phyloP scores from a whole-genome alignment of 2,329 filamentous ascomycete genomes.

The Xylaria polymorpha region DNA sequence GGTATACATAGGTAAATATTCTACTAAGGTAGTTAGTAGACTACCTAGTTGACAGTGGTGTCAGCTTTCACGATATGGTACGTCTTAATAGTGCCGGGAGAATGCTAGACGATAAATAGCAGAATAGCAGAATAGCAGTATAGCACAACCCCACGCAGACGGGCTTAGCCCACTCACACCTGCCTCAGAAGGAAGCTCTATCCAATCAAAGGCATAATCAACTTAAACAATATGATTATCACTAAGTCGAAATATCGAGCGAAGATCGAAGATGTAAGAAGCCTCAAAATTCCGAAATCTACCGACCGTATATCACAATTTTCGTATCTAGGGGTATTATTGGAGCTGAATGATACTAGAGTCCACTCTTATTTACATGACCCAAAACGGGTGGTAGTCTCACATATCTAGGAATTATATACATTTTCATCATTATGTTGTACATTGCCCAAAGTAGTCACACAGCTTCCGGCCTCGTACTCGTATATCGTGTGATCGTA shows the following conservation, averaged over 20 bases:
- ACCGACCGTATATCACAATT: too few relatives aligned
- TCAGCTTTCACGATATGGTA: background rate
- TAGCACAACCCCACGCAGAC: background rate
- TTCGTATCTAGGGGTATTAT: background rate
- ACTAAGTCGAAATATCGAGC: too few relatives aligned
- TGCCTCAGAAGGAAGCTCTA: background rate
- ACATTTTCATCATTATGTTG: constrained; percentile 28
- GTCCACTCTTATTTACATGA: constrained; percentile 22
- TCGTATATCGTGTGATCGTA: constrained; percentile 37
- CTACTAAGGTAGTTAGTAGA: background rate
- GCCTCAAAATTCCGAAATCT: too few relatives aligned
- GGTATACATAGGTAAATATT: background rate
- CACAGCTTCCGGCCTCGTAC: constrained; percentile 18
- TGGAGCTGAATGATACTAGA: background rate
- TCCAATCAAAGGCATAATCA: background rate
- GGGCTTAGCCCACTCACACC: background rate
- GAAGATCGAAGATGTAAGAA: too few relatives aligned
- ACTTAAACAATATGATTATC: background rate
- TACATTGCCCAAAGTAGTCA: constrained; percentile 24
- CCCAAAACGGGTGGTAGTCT: constrained; percentile 2
- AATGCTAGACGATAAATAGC: background rate
- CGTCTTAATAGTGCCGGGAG: background rate
- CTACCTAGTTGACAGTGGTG: background rate
- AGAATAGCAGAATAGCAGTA: background rate
- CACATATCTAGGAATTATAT: constrained; percentile 24